Evolutionary conservation across 345 rosid species (phyloP), one percentile per base, ranked within the genome.

Genomic region (Populus deltoides): DNA sequence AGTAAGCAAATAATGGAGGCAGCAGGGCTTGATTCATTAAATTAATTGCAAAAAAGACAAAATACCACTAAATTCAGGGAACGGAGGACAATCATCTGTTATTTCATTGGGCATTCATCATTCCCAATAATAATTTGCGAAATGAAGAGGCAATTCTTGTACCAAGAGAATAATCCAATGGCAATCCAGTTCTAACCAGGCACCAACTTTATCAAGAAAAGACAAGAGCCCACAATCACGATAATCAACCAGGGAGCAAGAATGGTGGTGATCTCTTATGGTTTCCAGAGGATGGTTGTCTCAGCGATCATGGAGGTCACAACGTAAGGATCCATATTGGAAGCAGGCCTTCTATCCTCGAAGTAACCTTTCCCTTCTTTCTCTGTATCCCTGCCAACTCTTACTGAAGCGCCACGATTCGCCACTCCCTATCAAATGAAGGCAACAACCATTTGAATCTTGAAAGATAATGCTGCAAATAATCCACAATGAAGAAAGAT

Each of bases 301-400:
- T 70, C 70, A 0, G 80, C 80, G 11, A 77, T 77, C 80, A 61
- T 70, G 16, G 80, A 70, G 68, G 75, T 77, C 62, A 77, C 80
- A 5, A 61, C 8, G 29, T 77, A 77, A 18, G 80, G 80, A 62
- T 77, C 80, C 80, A 77, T 70, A 13, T 77, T 77, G 18, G 80
- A 77, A 31, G 80, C 68, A 1, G 80, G 80, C 75, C 80, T 77
- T 31, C 80, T 70, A 33, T 77, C 80, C 68, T 77, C 80, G 25
- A 77, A 77, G 17, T 77, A 77, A 29, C 77, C 81, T 73, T 73
- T 79, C 33, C 77, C 81, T 1, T 31, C 71, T 9, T 55, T 41
- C 68, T 79, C 81, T 0, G 81, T 79, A 16, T 79, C 72, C 39
- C 77, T 49, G 39, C 81, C 81, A 20, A 79, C 74, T 35, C 81